These are phyloP conservation scores for Sambucus nigra DNA, from an alignment of 129 eudicot species.

Conservation along the genomic window DNA sequence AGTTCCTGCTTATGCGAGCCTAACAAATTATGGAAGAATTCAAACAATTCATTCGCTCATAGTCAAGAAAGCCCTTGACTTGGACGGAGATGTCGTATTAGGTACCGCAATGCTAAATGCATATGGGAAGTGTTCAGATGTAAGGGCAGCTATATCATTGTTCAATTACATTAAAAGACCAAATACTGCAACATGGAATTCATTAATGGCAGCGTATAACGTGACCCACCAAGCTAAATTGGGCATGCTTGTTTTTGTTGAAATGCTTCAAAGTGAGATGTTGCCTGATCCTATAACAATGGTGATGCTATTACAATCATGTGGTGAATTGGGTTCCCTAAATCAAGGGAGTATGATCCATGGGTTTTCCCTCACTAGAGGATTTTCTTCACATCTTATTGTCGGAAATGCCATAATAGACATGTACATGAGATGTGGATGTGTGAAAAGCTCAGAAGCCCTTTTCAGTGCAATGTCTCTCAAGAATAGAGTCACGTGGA, in stretches of 20 bases:
- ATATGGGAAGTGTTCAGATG: conserved; percentile 41
- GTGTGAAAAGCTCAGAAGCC: conserved; percentile 17
- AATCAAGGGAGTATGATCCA: conserved; percentile 29
- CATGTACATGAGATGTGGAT: conserved; percentile 35
- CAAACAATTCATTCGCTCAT: conserved; percentile 23
- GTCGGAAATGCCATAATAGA: conserved; percentile 32
- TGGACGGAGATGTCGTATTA: conserved; percentile 26
- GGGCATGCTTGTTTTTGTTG: conserved; percentile 20
- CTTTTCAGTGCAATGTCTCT: conserved; percentile 13
- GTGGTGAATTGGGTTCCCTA: conserved; percentile 21
- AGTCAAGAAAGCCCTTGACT: conserved; percentile 21
- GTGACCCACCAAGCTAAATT: conserved; percentile 14
- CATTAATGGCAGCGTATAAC: conserved; percentile 25
- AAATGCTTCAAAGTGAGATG: conserved; percentile 20
- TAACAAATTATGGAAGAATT: conserved; percentile 17
- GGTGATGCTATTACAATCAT: conserved; percentile 20
- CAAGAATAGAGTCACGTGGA: conserved; percentile 40
- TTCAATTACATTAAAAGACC: conserved; percentile 16
- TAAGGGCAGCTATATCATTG: conserved; percentile 23
- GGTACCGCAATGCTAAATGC: conserved; percentile 34
- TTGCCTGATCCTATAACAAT: conserved; percentile 24
- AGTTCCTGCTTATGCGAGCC: conserved; percentile 29
- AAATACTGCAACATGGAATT: conserved; percentile 34
- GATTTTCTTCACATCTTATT: conserved; percentile 32
- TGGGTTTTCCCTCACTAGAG: conserved; percentile 23